A percentile compares a stretch with the other conserved stretches of the same genome.
Conservation (phyloP, 306 rosid genomes). For the Echinosophora koreensis region DNA sequence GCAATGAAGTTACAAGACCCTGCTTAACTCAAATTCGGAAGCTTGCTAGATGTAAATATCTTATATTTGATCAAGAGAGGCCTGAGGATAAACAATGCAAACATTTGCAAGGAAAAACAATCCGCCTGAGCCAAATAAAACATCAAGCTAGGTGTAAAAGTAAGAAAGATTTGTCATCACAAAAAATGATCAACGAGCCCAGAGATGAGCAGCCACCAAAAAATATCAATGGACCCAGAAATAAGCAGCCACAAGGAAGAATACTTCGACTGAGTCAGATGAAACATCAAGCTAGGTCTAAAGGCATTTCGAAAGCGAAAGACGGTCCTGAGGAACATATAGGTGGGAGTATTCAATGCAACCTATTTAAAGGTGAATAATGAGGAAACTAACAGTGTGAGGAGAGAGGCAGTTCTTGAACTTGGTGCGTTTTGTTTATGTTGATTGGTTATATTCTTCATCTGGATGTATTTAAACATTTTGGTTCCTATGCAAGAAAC, state of each 20-base stretch:
- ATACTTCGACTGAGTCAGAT: slow-evolving; percentile 44
- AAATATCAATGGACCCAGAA: background rate
- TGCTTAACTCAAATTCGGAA: slow-evolving; percentile 48
- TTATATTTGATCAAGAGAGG: slow-evolving; percentile 3
- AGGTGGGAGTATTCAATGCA: slow-evolving; percentile 18
- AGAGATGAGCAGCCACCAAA: slow-evolving; percentile 22
- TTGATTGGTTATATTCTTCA: slow-evolving; percentile 4
- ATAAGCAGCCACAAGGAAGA: slow-evolving; percentile 20
- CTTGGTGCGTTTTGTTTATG: slow-evolving; percentile 3
- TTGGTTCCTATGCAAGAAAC: slow-evolving; percentile 14
- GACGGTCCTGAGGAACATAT: slow-evolving; percentile 16
- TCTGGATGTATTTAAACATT: background rate
- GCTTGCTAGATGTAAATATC: slow-evolving; percentile 48
- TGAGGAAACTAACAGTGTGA: slow-evolving; percentile 12
- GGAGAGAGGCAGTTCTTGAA: slow-evolving; percentile 27
- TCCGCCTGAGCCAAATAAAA: slow-evolving; percentile 48
- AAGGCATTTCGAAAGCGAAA: slow-evolving; percentile 13
- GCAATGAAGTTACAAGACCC: slow-evolving; percentile 19
- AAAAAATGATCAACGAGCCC: background rate
- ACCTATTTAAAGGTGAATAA: slow-evolving; percentile 38
- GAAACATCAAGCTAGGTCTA: slow-evolving; percentile 50
- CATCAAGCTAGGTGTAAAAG: slow-evolving; percentile 46
- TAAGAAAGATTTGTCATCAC: slow-evolving; percentile 15
- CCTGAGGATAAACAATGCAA: background rate
- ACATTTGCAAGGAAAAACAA: slow-evolving; percentile 32